A percentile compares a stretch with the other conserved stretches of the same genome.
Evolutionary conservation across 192 early-diverging fungal species (phyloP).

Genomic region (Coemansia sp.): DNA sequence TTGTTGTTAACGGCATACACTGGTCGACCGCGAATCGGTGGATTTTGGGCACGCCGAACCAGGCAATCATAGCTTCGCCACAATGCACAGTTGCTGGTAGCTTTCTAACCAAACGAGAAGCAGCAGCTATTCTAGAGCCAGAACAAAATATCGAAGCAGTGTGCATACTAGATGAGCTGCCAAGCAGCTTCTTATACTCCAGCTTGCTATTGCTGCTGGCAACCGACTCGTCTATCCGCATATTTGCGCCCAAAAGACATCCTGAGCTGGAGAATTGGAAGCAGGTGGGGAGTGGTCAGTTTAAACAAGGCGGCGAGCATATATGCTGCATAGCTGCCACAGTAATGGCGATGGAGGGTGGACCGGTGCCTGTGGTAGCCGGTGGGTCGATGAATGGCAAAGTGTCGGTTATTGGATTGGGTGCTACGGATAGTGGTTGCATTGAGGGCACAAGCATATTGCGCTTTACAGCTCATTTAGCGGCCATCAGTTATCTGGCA

Average conservation of each 20-base stretch:
- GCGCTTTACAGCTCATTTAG: background rate
- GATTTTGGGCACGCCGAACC: slow-evolving; percentile 28
- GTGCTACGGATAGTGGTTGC: background rate
- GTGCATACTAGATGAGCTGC: slow-evolving; percentile 23
- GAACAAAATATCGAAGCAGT: slow-evolving; percentile 28
- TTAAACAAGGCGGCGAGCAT: slow-evolving; percentile 16
- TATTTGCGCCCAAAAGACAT: slow-evolving; percentile 21
- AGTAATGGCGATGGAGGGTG: background rate
- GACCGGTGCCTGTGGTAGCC: slow-evolving; percentile 17
- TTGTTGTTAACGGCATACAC: slow-evolving; percentile 15
- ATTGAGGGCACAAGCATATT: slow-evolving; percentile 8
- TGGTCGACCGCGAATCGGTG: slow-evolving; percentile 42
- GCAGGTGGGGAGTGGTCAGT: slow-evolving; percentile 28
- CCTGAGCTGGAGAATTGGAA: slow-evolving; percentile 28
- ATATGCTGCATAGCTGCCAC: slow-evolving; percentile 23
- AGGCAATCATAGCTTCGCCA: slow-evolving; percentile 25
- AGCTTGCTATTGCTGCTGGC: slow-evolving; percentile 19
- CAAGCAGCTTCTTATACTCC: slow-evolving; percentile 15
- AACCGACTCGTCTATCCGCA: slow-evolving; percentile 37
- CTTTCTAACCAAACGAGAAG: slow-evolving; percentile 15
- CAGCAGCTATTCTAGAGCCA: slow-evolving; percentile 16
- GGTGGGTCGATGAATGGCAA: slow-evolving; percentile 28
- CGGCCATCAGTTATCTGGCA: slow-evolving; percentile 15
- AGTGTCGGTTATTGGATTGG: slow-evolving; percentile 19
- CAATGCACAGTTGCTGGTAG: slow-evolving; percentile 6